Evolutionary conservation across 176 grass and related monocot species (phyloP), one percentile per base, ranked within the genome.

Genomic region (Juncus inflexus): DNA sequence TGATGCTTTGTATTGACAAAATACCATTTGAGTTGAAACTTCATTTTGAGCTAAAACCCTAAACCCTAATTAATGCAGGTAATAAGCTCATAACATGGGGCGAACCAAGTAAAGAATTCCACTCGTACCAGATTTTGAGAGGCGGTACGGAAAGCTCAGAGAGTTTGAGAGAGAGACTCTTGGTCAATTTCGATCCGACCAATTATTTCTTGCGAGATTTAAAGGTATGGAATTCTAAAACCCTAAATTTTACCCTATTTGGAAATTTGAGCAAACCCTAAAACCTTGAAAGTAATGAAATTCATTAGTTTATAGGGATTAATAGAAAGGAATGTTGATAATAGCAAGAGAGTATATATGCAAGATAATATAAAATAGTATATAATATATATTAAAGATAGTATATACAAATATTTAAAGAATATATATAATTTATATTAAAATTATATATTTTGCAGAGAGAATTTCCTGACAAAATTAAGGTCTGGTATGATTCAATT

Each of bases 181-280:
- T 97, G 82, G 75, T 97, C 49, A 89, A 86, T 72, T 97, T 97
- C 8, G 81, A 97, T 61, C 92, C 92, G 53, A 75, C 74, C 2
- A 41, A 16, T 61, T 89, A 65, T 68, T 91, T 97, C 55, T 43
- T 91, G 67, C 76, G 13, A 45, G 87, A 97, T 77, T 60, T 97
- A 50, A 83, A 89, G 87, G 92, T 91, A 38, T 15, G 12, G 35
- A 58, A 68, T 35, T 62, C 40, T 47, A 35, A 35, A 16, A 60
- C 6, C 5, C 11, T 37, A 53, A 53, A 53, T 37, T 36, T 55
- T 68, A 14, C 15, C 4, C 19, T 51, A 6, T 10, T 10, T 72
- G 37, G 66, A 68, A 11, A 9, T 79, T 12, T 77, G 37, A 14
- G 19, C 19, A 28, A 28, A 28, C 19, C 19, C 19, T 28, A 28